Percentiles rank a stretch among this genome's conserved stretches.
Evolutionary conservation across 192 early-diverging fungal species (phyloP).

Genomic region (Spinellus fusiger): DNA sequence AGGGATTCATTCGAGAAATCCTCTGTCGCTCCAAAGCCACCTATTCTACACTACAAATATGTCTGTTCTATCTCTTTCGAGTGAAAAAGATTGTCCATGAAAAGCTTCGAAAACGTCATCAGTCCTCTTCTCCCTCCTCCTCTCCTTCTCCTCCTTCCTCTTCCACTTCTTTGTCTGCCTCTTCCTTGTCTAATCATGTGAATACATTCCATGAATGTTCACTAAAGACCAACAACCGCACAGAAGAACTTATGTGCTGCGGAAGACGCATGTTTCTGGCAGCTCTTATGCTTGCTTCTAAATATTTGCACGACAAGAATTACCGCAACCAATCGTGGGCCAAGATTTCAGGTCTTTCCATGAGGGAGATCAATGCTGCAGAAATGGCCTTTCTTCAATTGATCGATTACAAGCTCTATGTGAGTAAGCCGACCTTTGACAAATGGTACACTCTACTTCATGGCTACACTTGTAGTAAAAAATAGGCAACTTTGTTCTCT

Average conservation of each 20-base stretch:
- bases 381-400: slow-evolving; percentile 72
- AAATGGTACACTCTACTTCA: slow-evolving; percentile 52
- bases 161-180: background rate
- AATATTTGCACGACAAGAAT: slow-evolving; percentile 78
- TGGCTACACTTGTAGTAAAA: slow-evolving; percentile 8
- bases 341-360: slow-evolving; percentile 71
- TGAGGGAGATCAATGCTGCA: slow-evolving; percentile 72
- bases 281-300: slow-evolving; percentile 78
- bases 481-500: background rate
- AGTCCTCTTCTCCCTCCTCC: slow-evolving; percentile 5
- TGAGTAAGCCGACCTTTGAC: slow-evolving; percentile 51
- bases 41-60: slow-evolving; percentile 66
- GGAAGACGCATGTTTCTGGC: slow-evolving; percentile 81
- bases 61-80: slow-evolving; percentile 63
- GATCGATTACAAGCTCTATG: slow-evolving; percentile 72
- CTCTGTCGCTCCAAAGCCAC: slow-evolving; percentile 62
- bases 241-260: slow-evolving; percentile 52
- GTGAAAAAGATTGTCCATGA: slow-evolving; percentile 41
- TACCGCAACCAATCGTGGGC: slow-evolving; percentile 85
- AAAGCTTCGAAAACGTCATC: slow-evolving; percentile 29
- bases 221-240: background rate
- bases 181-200: background rate
- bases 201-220: slow-evolving; percentile 12
- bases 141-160: slow-evolving; percentile 15
- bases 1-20: slow-evolving; percentile 60